Evolutionary conservation across 352 stramenopile genomes (phyloP).

Genomic region (Phytopythium chamaehyphon): DNA sequence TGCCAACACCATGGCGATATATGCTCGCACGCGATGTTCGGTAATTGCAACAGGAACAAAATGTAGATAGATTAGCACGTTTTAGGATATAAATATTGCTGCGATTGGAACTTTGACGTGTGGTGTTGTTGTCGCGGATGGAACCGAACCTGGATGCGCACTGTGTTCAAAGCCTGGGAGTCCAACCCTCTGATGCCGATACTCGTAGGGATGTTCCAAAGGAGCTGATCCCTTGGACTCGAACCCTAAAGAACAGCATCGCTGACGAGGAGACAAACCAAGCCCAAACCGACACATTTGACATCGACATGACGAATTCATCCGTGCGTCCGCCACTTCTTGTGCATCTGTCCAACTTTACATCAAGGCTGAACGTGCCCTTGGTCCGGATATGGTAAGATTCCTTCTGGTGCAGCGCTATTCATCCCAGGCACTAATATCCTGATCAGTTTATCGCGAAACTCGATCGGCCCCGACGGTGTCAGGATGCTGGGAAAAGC

Average conservation of each 20-base stretch:
- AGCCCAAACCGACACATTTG: not conserved
- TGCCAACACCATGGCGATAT: constrained; percentile 41
- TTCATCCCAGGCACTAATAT: no score
- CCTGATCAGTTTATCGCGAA: constrained; percentile 33
- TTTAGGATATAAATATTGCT: no score
- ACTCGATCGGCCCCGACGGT: constrained; percentile 37
- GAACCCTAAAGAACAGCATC: not conserved
- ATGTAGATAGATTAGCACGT: not conserved
- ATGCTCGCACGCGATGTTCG: constrained; percentile 21
- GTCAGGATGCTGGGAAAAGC: constrained; percentile 37
- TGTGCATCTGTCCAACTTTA: constrained; percentile 17
- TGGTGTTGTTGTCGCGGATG: no score
- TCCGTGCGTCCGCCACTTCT: constrained; percentile 14
- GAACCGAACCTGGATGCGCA: no score
- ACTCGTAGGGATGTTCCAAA: not conserved
- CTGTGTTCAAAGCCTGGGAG: not conserved
- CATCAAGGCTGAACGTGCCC: constrained; percentile 23
- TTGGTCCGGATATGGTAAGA: constrained; percentile 23
- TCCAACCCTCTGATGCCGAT: not conserved
- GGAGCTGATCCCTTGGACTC: not conserved
- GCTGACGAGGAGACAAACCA: not conserved
- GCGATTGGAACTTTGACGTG: no score
- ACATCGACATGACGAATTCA: constrained; percentile 17
- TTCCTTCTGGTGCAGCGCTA: no score
- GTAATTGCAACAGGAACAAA: constrained; percentile 25